A percentile compares a stretch with the other conserved stretches of the same genome.
phyloP scores from a whole-genome alignment of 2,329 filamentous ascomycete genomes.

The Gaeumannomyces sp. region DNA sequence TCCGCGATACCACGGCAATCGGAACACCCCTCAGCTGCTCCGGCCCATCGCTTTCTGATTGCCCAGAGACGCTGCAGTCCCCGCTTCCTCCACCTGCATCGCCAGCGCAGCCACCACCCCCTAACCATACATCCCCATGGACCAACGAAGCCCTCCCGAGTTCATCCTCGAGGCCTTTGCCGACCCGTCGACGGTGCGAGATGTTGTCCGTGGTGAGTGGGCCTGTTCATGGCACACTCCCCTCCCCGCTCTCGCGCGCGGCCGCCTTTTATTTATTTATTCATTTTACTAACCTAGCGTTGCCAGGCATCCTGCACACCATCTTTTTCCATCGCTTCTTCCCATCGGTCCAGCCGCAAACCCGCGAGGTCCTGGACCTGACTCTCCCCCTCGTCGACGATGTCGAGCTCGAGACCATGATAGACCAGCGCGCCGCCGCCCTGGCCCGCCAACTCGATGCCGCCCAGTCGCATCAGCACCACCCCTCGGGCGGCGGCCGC shows the following conservation, averaged over 20 bases:
- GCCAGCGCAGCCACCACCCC: not conserved
- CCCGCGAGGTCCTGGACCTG: conserved; percentile 84
- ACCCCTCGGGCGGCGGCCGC: conserved; percentile 49
- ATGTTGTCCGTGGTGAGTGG: conserved; percentile 78
- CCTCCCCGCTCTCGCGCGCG: too few species aligned
- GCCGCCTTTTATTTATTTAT: too few species aligned
- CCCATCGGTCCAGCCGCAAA: conserved; percentile 73
- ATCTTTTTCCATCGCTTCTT: conserved; percentile 99
- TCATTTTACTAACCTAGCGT: not conserved
- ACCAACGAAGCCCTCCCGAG: conserved; percentile 61
- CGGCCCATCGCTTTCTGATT: not conserved
- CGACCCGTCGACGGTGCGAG: conserved; percentile 81
- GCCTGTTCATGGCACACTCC: too few species aligned
- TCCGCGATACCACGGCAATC: not conserved
- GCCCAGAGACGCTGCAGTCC: not conserved
- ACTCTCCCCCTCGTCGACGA: conserved; percentile 86
- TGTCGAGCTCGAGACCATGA: conserved; percentile 84
- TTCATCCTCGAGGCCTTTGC: conserved; percentile 93
- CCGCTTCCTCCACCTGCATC: not conserved
- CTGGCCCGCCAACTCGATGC: conserved; percentile 72
- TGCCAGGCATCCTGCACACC: conserved; percentile 78
- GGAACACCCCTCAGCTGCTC: not conserved
- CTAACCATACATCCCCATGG: conserved; percentile 29
- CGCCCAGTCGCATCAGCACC: conserved; percentile 17
- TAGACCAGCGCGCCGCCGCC: conserved; percentile 77